phyloP scores from a whole-genome alignment of 768 basidiomycete genomes.

The Collybia nuda region DNA sequence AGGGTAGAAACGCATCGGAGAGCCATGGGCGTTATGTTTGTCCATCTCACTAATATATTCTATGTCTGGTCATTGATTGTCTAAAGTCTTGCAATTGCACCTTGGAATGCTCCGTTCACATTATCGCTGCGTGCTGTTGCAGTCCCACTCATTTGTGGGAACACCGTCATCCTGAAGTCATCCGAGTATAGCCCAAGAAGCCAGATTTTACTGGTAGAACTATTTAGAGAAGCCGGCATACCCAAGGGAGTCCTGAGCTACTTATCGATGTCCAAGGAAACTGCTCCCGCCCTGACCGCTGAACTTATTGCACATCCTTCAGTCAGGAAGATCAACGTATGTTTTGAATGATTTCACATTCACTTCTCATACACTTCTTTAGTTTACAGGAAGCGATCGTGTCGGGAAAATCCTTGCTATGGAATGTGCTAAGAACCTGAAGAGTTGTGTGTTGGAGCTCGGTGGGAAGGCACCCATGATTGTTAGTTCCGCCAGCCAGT shows the following conservation, averaged over 20 bases:
- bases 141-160: conserved; percentile 52
- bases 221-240: conserved; percentile 58
- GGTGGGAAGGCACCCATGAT: conserved; percentile 55
- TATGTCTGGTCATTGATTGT: not conserved
- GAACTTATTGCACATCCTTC: conserved; percentile 56
- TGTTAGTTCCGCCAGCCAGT: too few species aligned
- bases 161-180: conserved; percentile 53
- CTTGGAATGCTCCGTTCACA: conserved; percentile 54
- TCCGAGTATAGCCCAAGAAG: conserved; percentile 50
- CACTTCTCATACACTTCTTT: not conserved
- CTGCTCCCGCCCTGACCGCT: conserved; percentile 41
- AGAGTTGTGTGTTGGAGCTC: conserved; percentile 55
- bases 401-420: conserved; percentile 52
- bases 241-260: conserved; percentile 61
- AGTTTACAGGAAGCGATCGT: conserved; percentile 59
- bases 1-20: conserved; percentile 43
- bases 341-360: conserved; percentile 5
- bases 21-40: conserved; percentile 54
- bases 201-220: conserved; percentile 43
- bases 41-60: conserved; percentile 6
- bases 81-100: conserved; percentile 35
- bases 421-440: conserved; percentile 55
- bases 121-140: conserved; percentile 45
- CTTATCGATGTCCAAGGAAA: conserved; percentile 44
- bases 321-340: conserved; percentile 53